These are phyloP conservation scores for Cadophora gregata DNA, from an alignment of 2,329 filamentous ascomycete genomes.

Conservation along the genomic window DNA sequence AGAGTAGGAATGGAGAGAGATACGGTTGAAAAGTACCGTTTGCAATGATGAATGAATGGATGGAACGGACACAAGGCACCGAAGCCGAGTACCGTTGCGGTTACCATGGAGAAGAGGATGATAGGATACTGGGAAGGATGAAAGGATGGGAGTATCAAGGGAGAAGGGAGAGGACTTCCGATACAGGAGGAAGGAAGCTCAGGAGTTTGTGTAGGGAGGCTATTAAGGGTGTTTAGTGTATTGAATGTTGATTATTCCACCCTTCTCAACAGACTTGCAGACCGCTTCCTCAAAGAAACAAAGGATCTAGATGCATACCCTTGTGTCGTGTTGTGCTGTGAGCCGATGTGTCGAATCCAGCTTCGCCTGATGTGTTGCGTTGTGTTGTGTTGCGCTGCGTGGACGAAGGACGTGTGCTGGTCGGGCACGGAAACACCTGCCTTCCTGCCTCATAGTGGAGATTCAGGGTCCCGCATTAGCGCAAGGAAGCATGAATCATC, in stretches of 20 bases:
- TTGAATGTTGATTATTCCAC: not conserved
- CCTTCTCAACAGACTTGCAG: not conserved
- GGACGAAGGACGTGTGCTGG: slow-evolving; percentile 2
- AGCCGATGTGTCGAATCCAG: not conserved
- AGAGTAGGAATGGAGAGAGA: not conserved
- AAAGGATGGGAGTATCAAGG: not conserved
- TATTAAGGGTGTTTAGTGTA: not conserved
- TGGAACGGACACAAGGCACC: not conserved
- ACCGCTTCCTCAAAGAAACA: not conserved
- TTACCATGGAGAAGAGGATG: not conserved
- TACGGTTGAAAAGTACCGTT: not conserved
- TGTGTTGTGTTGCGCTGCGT: not conserved
- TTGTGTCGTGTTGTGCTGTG: not conserved
- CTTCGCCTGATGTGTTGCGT: not conserved
- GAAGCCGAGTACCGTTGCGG: not conserved
- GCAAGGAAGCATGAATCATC: slow-evolving; percentile 5
- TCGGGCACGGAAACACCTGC: slow-evolving; percentile 6
- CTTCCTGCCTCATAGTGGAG: not conserved
- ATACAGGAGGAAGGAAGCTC: not conserved
- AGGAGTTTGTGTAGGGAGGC: not conserved
- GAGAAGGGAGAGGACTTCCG: not conserved
- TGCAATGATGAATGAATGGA: not conserved
- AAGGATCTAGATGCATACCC: not conserved
- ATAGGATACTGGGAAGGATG: not conserved
- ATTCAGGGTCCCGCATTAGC: slow-evolving; percentile 12